Percentiles rank a stretch among this genome's conserved stretches.
Conservation (phyloP, 2,329 filamentous ascomycete genomes). For the Scedosporium minutisporum region DNA sequence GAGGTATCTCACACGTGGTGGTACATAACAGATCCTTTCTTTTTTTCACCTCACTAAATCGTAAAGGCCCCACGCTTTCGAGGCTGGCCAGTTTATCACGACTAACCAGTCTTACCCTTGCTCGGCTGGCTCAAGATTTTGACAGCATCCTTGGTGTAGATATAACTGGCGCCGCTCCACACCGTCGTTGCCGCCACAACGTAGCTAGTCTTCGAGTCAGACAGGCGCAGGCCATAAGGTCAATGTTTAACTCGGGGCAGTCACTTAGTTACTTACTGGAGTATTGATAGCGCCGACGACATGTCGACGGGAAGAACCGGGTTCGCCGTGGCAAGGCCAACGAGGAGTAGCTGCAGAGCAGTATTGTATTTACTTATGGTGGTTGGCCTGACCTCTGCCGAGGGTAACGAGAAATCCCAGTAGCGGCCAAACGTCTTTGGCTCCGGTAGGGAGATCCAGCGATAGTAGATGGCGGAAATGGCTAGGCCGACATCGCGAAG, state of each 20-base stretch:
- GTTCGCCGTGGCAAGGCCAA: constrained; percentile 73
- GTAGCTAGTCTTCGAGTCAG: constrained; percentile 42
- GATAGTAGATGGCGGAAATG: constrained; percentile 84
- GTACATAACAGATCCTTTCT: not conserved
- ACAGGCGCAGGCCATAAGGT: constrained; percentile 19
- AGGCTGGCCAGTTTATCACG: not conserved
- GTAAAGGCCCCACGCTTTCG: no score
- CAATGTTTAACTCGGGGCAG: not conserved
- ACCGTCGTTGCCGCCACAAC: constrained; percentile 81
- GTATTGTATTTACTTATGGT: constrained; percentile 89
- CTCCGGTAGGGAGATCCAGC: constrained; percentile 85
- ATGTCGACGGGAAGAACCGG: constrained; percentile 60
- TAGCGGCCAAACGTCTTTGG: constrained; percentile 89
- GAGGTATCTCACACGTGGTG: not conserved
- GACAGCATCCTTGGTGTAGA: constrained; percentile 83
- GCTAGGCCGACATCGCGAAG: constrained; percentile 78
- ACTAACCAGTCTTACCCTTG: not conserved
- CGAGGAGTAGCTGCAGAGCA: constrained; percentile 76
- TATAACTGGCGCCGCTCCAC: constrained; percentile 89
- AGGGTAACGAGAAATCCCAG: constrained; percentile 94
- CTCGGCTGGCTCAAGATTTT: constrained; percentile 58
- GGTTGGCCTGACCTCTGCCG: constrained; percentile 74
- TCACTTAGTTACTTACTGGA: constrained; percentile 45
- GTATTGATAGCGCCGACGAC: constrained; percentile 42
- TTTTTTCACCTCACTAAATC: no score